Conservation (phyloP, 1,284 basidiomycete species). For the Schizophyllum commune region DNA sequence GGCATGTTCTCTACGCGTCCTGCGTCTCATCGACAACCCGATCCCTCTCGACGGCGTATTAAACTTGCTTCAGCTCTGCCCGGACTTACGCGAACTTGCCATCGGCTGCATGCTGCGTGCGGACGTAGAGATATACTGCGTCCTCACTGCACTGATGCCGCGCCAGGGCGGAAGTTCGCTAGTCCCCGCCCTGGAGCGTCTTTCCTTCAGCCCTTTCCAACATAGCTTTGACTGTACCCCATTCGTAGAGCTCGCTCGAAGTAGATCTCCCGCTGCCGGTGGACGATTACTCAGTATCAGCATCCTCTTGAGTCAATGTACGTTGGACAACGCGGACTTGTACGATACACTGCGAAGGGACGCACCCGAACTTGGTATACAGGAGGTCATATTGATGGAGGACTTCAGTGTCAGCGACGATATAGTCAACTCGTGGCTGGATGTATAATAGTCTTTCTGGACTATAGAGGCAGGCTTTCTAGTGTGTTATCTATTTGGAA, state of each 20-base stretch:
- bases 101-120: background rate
- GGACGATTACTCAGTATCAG: background rate
- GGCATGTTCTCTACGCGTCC: background rate
- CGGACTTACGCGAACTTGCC: background rate
- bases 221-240: background rate
- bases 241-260: background rate
- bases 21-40: background rate
- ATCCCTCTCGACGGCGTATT: background rate
- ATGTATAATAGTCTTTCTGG: background rate
- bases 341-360: background rate
- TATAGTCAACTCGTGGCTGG: background rate
- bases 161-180: background rate
- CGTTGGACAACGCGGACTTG: background rate
- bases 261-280: background rate
- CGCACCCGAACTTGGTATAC: background rate
- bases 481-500: too few species aligned
- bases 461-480: too few species aligned
- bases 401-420: background rate
- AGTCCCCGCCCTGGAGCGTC: background rate
- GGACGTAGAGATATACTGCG: background rate
- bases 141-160: background rate
- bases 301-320: background rate
- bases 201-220: background rate
- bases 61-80: background rate
- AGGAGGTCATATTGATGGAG: background rate